These are phyloP conservation scores for Scenedesmus sp. DNA, from an alignment of 163 green algal species.

Conservation along the genomic window DNA sequence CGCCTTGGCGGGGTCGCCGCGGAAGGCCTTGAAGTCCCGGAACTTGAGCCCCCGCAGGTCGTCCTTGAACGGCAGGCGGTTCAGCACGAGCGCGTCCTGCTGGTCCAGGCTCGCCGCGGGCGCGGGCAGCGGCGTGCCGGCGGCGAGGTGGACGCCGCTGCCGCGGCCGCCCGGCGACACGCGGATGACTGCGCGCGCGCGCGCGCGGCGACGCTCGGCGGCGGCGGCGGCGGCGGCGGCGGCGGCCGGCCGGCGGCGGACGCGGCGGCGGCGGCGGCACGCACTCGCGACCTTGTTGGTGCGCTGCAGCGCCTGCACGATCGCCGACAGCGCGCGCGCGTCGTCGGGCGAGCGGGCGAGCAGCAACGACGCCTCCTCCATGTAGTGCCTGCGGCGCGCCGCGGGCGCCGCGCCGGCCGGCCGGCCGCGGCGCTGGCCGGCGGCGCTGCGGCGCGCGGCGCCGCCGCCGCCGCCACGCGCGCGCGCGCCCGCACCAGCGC, in stretches of 20 bases:
- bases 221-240: too few relatives aligned
- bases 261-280: too few relatives aligned
- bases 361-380: background rate
- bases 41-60: conserved; percentile 19
- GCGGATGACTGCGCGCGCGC: conserved; percentile 22
- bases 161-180: background rate
- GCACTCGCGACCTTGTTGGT: conserved; percentile 17
- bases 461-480: background rate
- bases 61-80: conserved; percentile 25
- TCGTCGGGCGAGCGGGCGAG: background rate
- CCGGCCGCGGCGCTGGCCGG: too few relatives aligned
- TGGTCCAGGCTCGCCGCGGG: background rate
- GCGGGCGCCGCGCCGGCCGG: background rate
- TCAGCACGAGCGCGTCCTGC: conserved; percentile 26
- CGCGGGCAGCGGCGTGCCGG: conserved; percentile 8
- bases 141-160: conserved; percentile 19
- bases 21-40: background rate
- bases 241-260: too few relatives aligned
- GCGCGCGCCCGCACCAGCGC: conserved; percentile 18
- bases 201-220: too few relatives aligned
- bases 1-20: background rate
- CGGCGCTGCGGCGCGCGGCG: background rate
- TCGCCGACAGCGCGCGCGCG: conserved; percentile 30
- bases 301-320: conserved; percentile 17
- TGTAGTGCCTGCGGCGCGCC: conserved; percentile 22